These are phyloP conservation scores for Camillea tinctor DNA, from an alignment of 2,329 filamentous ascomycete genomes.

Conservation along the genomic window DNA sequence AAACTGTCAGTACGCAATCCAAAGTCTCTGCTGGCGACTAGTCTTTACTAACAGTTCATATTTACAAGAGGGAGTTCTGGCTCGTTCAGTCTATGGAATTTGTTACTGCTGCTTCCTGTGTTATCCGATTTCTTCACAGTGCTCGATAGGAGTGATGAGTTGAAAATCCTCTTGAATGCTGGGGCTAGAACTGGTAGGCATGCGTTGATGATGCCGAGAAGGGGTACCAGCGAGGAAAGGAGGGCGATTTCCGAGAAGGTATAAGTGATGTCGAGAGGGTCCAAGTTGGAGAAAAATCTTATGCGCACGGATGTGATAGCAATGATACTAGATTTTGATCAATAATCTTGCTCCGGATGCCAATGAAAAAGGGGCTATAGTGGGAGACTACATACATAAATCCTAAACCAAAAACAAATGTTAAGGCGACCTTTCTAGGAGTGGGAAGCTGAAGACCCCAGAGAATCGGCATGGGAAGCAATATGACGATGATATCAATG, in stretches of 20 bases:
- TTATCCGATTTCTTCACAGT: neutral
- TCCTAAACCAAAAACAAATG: constrained; percentile 19
- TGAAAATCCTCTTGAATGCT: constrained; percentile 15
- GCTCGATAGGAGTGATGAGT: constrained; percentile 1
- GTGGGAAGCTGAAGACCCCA: constrained; percentile 11
- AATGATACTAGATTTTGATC: constrained; percentile 7
- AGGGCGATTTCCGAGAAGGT: constrained; percentile 11
- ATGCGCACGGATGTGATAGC: constrained; percentile 14
- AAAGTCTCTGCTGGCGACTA: neutral
- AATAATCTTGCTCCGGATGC: neutral
- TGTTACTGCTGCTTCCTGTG: neutral
- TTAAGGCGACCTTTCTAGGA: constrained; percentile 12
- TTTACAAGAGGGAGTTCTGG: constrained; percentile 1
- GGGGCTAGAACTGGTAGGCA: constrained; percentile 22
- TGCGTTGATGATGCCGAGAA: constrained; percentile 26
- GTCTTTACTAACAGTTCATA: neutral
- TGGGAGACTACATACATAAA: constrained; percentile 12
- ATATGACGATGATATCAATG: constrained; percentile 5
- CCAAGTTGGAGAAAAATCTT: constrained; percentile 18
- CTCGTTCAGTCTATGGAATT: constrained; percentile 7
- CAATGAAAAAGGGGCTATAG: neutral
- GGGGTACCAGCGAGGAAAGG: constrained; percentile 17
- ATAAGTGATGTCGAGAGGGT: constrained; percentile 14
- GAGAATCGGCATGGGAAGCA: constrained; percentile 16
- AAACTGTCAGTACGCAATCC: neutral